Conservation (phyloP, 2,329 filamentous ascomycete species). For the Fusarium torreyae region DNA sequence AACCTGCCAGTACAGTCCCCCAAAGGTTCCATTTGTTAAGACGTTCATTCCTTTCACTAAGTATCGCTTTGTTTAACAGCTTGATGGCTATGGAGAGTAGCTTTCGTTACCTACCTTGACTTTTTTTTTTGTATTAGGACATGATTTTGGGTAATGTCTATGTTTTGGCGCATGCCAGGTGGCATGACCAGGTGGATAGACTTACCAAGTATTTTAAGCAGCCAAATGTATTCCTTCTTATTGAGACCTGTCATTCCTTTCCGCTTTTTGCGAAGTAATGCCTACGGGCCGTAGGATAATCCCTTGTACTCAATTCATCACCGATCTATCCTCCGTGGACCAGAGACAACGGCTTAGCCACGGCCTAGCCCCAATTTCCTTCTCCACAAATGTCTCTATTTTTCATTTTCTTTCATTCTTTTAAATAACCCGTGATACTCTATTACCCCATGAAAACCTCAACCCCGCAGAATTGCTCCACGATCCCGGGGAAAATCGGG, state of each 20-base stretch:
- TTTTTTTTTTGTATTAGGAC: no score
- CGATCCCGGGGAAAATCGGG: conserved; percentile 37
- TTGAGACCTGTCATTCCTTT: no score
- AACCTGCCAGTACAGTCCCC: conserved; percentile 22
- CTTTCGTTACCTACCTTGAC: no score
- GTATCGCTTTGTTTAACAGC: conserved; percentile 11
- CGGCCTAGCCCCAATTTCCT: conserved; percentile 6
- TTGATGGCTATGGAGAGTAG: no score
- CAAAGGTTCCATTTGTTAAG: conserved; percentile 20
- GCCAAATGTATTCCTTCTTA: no score
- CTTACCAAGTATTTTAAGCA: no score
- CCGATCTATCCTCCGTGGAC: not conserved
- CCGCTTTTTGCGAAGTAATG: no score
- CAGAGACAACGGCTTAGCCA: not conserved
- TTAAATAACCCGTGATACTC: conserved; percentile 9
- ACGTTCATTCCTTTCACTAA: conserved; percentile 27
- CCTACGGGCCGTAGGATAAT: no score
- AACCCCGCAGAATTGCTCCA: conserved; percentile 36
- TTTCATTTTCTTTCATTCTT: conserved; percentile 12
- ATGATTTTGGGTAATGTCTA: no score
- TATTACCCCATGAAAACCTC: conserved; percentile 40
- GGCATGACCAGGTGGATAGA: no score
- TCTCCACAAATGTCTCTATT: not conserved
- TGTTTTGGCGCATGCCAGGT: no score
- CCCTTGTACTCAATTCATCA: no score